phyloP scores from a whole-genome alignment of 2,329 filamentous ascomycete species.

The Atkinsonella texensis region DNA sequence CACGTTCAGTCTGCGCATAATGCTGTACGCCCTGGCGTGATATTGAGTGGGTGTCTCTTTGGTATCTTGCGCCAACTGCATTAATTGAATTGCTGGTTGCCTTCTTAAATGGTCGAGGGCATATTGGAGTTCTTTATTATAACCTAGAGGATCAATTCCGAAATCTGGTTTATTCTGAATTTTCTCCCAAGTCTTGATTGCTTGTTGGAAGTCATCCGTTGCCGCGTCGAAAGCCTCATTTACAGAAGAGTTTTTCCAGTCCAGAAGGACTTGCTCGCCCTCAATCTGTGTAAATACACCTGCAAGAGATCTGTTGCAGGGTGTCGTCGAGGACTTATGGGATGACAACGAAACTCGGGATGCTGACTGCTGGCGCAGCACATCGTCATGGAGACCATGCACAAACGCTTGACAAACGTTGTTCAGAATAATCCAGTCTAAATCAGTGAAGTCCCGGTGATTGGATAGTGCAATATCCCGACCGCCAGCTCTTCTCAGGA shows the following conservation, averaged over 20 bases:
- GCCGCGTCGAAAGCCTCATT: conserved; percentile 10
- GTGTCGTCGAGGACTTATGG: conserved; percentile 12
- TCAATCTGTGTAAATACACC: conserved; percentile 43
- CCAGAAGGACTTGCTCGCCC: conserved; percentile 39
- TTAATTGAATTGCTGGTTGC: conserved; percentile 40
- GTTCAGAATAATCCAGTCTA: conserved; percentile 38
- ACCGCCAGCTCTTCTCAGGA: conserved; percentile 35
- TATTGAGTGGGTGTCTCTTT: conserved; percentile 41
- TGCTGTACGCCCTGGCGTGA: conserved; percentile 25
- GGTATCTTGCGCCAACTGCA: conserved; percentile 39
- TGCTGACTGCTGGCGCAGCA: conserved; percentile 32
- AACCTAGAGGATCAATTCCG: conserved; percentile 33
- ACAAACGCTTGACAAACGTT: conserved; percentile 42
- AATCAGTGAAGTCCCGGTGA: conserved; percentile 25
- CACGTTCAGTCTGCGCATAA: conserved; percentile 23
- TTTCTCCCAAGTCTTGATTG: conserved; percentile 33
- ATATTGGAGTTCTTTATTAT: conserved; percentile 40
- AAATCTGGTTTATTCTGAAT: conserved; percentile 28
- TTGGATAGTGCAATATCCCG: conserved; percentile 39
- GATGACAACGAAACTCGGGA: conserved; percentile 35
- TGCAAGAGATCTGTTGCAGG: conserved; percentile 35
- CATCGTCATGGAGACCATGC: conserved; percentile 35
- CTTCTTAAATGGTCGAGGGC: conserved; percentile 36
- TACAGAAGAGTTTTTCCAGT: conserved; percentile 17
- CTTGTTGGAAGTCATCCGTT: conserved; percentile 18